A percentile compares a stretch with the other conserved stretches of the same genome.
Conservation (phyloP, 1,284 basidiomycete species). For the Schizopora paradoxa region DNA sequence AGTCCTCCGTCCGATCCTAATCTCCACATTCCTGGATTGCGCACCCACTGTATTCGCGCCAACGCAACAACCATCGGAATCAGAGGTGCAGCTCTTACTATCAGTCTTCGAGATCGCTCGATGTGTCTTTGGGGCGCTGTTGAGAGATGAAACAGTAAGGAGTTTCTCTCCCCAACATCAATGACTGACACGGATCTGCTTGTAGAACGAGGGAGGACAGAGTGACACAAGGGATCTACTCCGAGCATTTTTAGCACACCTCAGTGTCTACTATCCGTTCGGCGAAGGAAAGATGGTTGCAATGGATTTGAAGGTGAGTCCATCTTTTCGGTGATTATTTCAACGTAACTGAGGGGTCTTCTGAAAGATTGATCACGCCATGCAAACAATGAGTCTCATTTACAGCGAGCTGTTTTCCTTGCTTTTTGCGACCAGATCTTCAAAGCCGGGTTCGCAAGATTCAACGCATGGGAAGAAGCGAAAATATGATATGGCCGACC, state of each 20-base stretch:
- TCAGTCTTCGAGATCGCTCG: constrained; percentile 59
- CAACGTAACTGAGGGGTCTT: constrained; percentile 15
- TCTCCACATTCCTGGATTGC: constrained; percentile 80
- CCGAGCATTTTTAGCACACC: constrained; percentile 57
- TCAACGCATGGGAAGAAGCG: constrained; percentile 1
- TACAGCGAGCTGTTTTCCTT: constrained; percentile 74
- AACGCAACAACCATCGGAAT: constrained; percentile 45
- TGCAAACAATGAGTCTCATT: constrained; percentile 67
- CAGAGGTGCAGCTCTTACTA: constrained; percentile 59
- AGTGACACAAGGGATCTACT: constrained; percentile 38
- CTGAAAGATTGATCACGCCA: constrained; percentile 49
- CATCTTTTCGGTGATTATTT: constrained; percentile 3
- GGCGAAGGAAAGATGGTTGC: constrained; percentile 31
- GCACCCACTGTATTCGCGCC: constrained; percentile 78
- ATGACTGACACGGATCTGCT: constrained; percentile 18
- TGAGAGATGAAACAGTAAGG: constrained; percentile 32
- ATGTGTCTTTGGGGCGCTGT: constrained; percentile 60
- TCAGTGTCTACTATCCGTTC: constrained; percentile 84
- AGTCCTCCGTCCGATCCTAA: constrained; percentile 68
- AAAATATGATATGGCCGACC: background rate
- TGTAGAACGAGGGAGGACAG: constrained; percentile 6
- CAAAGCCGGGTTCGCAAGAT: background rate
- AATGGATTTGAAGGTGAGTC: constrained; percentile 52
- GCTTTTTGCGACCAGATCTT: constrained; percentile 23
- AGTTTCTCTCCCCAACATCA: constrained; percentile 10